phyloP scores from a whole-genome alignment of 2,329 filamentous ascomycete species.

The Trichoderma endophyticum region DNA sequence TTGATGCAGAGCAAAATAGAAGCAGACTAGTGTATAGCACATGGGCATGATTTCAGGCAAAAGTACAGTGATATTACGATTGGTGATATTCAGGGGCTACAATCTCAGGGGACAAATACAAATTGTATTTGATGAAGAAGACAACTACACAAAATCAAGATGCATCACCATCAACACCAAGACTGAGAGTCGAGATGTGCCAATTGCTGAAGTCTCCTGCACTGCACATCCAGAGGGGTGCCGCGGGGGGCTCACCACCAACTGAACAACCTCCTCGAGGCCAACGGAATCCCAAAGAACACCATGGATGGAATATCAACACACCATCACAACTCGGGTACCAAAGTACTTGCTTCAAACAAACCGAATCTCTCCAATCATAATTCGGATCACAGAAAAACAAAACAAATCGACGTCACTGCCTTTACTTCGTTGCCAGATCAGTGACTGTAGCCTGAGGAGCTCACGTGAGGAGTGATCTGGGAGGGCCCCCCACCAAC shows the following conservation, averaged over 20 bases:
- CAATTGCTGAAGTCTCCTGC: no score
- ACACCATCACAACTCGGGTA: neutral
- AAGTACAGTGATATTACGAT: neutral
- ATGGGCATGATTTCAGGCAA: no score
- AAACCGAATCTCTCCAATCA: conserved; percentile 5
- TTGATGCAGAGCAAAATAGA: neutral
- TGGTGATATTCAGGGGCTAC: neutral
- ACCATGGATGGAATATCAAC: neutral
- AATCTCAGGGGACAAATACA: neutral
- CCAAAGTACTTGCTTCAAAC: neutral
- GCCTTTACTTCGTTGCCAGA: neutral
- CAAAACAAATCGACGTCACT: conserved; percentile 1
- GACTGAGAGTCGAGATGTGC: neutral
- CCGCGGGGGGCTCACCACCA: neutral
- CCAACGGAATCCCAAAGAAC: neutral
- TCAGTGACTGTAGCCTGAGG: conserved; percentile 10
- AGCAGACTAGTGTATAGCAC: neutral
- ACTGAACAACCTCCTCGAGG: neutral
- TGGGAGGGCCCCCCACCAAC: neutral
- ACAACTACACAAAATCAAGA: neutral
- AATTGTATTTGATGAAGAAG: neutral
- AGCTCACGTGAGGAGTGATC: conserved; percentile 16
- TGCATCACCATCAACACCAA: neutral
- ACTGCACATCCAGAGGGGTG: neutral
- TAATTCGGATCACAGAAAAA: neutral